Conservation (phyloP, 1,284 basidiomycete genomes). For the Malassezia globosa region DNA sequence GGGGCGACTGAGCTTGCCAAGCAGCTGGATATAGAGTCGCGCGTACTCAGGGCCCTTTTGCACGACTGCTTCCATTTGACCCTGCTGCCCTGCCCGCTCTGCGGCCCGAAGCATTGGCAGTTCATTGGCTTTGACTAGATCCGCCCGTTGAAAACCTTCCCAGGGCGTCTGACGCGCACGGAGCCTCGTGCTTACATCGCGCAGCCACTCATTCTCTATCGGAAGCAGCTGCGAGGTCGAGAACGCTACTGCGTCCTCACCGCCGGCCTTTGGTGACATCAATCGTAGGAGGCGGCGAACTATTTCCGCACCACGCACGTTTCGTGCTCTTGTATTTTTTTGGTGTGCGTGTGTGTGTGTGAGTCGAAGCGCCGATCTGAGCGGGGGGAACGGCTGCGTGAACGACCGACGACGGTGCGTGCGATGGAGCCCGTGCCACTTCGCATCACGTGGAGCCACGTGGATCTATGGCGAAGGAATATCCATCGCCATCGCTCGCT, state of each 20-base stretch:
- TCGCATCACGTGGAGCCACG: no score
- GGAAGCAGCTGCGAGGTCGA: conserved; percentile 57
- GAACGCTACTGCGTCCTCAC: not conserved
- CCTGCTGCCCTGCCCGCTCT: conserved; percentile 11
- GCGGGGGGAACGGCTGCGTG: no score
- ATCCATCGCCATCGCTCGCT: no score
- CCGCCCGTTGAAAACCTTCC: conserved; percentile 96
- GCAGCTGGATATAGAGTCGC: conserved; percentile 73
- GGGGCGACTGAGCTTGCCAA: conserved; percentile 81
- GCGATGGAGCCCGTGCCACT: no score
- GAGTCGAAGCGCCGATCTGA: no score
- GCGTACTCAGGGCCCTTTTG: conserved; percentile 56
- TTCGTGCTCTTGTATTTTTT: no score
- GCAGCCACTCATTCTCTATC: conserved; percentile 74
- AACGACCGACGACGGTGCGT: not conserved
- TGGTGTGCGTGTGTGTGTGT: no score
- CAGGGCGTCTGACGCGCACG: conserved; percentile 82
- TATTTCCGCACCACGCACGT: no score
- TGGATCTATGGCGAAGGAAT: no score
- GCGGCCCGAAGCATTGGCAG: conserved; percentile 59
- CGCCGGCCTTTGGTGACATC: conserved; percentile 6
- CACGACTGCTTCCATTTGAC: conserved; percentile 60
- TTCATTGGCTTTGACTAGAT: conserved; percentile 76
- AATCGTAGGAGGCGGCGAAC: no score
- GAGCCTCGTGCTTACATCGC: conserved; percentile 75